Base-by-base conservation (phyloP, 2,329 filamentous ascomycete species). In the Apiospora koreana region DNA sequence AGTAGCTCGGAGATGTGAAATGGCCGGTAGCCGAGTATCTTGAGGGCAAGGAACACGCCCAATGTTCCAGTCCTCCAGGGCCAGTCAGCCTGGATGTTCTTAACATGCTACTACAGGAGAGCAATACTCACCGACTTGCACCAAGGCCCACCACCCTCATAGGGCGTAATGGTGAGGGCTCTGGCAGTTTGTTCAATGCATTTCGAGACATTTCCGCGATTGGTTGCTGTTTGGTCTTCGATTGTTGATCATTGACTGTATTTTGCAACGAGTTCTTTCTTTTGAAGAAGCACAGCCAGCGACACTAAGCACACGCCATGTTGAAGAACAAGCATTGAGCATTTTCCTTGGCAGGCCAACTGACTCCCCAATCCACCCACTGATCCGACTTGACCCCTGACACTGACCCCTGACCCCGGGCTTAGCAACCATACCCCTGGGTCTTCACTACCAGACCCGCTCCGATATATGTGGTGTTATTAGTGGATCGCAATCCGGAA, bases 141-240 rank as follows among this genome's bases (percentile, higher is more conserved):
- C 65, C 65, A 12, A 67, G 65, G 35, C 65, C 65, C 5, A 67
- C 45, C 1, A 67, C 65, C 65, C 65, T 25, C 65, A 67, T 48
- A 3, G 43, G 65, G 25, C 25, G 45, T 25, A 67, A 25, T 16
- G 65, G 65, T 7, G 65, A 67, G 25, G 65, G 65, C 21, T 46
- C 65, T 35, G 65, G 65, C 28, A 67, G 65, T 18, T 14, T 38
- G 7, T 67, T 12, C 25, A 67, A 8, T 18, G 65, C 45, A 38
- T 25, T 50, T 16, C 42, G 65, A 38, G 65, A 67, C 65, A 67
- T 67, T 35, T 62, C 9, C 28, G 18, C 54, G 28, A 38, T 21
- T 21, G 2, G 54, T 18, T 35, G 28, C 9, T 62, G 18, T n/a
- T 35, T n/a, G 16, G 5, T 8, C 16, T 62, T 62, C 5, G 41